Evolutionary conservation across 768 basidiomycete species (phyloP), one percentile per base, ranked within the genome.

Genomic region (Termitomyces bulborhizus): DNA sequence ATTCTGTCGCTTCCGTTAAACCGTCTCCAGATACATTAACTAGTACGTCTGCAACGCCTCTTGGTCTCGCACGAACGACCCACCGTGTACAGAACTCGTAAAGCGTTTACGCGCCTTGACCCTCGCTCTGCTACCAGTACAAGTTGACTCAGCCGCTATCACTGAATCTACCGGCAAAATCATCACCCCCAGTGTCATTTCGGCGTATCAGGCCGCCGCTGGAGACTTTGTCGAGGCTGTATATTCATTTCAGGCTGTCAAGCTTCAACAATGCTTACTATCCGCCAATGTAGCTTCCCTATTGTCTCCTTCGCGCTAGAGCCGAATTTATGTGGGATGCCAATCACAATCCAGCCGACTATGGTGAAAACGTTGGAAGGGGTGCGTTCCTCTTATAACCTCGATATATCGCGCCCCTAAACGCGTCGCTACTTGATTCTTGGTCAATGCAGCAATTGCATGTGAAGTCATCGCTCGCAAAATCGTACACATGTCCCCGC

Each of bases 201-300:
- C 75, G 40, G 83, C 93, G 1, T 98, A 86, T 63, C 78, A 76
- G 27, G 81, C 80, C 48, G 87, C 91, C 24, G 94, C 89, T 7
- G 95, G 95, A 6, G 93, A 96, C 69, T 94, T 94, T 65, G 68
- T 75, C 16, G 90, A 93, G 65, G 89, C 90, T 26, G 91, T 94
- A 63, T 60, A 85, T 55, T 9, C 8, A 5, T 26, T 51, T 24
- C 15, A 24, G 8, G 16, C 18, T 29, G n/a, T n/a, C 26, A n/a
- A n/a, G 2, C 24, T 46, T 11, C 16, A n/a, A 34, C 31, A n/a
- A 3, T 53, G 40, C 37, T 42, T 36, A 32, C 18, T 32, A 36
- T 24, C 43, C 7, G 9, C 15, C 9, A 36, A 31, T 26, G 5
- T 62, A 92, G 89, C 77, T 93, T n/a, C 89, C 90, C 0, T 93